Percentiles rank a stretch among this genome's conserved stretches.
Conservation (phyloP, 108 stramenopile species). For the Epipyxis sp. region DNA sequence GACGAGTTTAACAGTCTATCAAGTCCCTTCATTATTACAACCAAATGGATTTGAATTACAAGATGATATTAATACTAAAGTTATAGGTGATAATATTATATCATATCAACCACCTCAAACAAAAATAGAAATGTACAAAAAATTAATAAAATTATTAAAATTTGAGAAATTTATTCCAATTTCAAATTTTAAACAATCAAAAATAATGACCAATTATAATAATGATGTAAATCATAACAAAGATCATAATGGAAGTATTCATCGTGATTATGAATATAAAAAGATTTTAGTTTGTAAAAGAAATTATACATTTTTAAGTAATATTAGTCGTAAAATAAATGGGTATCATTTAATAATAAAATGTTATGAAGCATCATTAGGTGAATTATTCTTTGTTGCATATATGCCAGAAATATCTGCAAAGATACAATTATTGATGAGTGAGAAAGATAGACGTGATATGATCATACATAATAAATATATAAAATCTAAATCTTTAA, state of each 20-base stretch:
- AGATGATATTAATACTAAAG: background rate
- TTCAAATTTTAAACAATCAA: background rate
- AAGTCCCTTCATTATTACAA: conserved; percentile 17
- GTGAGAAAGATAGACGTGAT: background rate
- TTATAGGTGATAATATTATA: too few relatives aligned
- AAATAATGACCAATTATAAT: background rate
- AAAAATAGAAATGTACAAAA: conserved; percentile 8
- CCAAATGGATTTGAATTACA: background rate
- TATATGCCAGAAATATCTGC: conserved; percentile 5
- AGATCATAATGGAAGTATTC: too few relatives aligned
- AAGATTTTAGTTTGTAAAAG: conserved; percentile 19
- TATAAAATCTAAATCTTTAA: too few relatives aligned
- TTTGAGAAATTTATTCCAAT: conserved; percentile 12
- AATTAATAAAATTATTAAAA: background rate
- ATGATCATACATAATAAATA: too few relatives aligned
- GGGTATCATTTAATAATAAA: background rate
- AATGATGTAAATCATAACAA: background rate
- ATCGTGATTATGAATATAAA: too few relatives aligned
- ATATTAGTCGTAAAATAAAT: background rate
- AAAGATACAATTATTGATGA: background rate
- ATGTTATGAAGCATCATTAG: background rate
- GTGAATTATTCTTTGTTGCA: conserved; percentile 1
- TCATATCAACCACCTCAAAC: conserved; percentile 12
- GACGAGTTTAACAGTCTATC: background rate
- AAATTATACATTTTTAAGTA: background rate